Conservation (phyloP, 225 moss, liverwort and hornwort species). For the Antitrichia curtipendula region DNA sequence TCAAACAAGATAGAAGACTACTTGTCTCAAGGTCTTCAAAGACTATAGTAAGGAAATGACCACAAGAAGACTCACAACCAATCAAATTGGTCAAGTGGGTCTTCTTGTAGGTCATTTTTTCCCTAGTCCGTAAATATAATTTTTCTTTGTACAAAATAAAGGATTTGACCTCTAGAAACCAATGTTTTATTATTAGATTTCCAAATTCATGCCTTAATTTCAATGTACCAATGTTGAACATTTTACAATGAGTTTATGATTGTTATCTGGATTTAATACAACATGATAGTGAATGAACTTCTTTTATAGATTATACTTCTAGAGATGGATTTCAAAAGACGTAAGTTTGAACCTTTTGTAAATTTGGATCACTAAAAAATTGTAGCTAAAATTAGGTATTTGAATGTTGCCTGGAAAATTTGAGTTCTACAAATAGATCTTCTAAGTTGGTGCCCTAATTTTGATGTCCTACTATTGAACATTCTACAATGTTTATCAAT, state of each 20-base stretch:
- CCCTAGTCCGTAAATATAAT: rapidly evolving
- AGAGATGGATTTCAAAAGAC: background rate
- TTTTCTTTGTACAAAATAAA: background rate
- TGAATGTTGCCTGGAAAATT: background rate
- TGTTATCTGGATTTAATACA: background rate
- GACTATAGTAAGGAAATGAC: background rate
- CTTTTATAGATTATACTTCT: background rate
- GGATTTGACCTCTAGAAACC: background rate
- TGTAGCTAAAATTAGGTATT: background rate
- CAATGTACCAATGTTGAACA: background rate
- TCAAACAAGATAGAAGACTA: background rate
- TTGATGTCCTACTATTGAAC: background rate
- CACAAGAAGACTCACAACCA: rapidly evolving
- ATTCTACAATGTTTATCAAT: background rate
- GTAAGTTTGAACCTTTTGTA: rapidly evolving
- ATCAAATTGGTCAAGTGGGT: background rate
- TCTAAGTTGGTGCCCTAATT: background rate
- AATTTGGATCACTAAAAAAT: background rate
- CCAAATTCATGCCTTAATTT: background rate
- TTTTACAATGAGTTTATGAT: background rate
- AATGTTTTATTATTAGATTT: background rate
- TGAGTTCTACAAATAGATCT: background rate
- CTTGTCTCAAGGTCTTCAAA: rapidly evolving
- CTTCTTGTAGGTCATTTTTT: background rate
- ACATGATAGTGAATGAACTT: background rate